phyloP scores from a whole-genome alignment of 768 basidiomycete genomes.

The Pulveroboletus sp. region DNA sequence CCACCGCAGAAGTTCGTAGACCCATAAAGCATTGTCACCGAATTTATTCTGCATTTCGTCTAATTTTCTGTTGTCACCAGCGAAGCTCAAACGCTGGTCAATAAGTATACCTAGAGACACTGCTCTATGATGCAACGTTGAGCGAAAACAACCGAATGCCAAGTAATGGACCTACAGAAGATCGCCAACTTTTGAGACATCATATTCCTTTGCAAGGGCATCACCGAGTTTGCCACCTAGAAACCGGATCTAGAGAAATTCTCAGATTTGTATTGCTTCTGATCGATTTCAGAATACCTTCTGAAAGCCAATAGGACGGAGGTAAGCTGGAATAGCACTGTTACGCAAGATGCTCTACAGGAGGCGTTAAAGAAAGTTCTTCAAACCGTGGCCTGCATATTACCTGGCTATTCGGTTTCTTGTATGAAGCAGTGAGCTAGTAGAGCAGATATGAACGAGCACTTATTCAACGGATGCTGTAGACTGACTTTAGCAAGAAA shows the following conservation, averaged over 20 bases:
- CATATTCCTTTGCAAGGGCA: conserved; percentile 82
- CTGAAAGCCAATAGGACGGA: conserved; percentile 82
- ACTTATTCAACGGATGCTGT: not conserved
- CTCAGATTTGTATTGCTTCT: conserved; percentile 1
- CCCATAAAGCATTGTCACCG: conserved; percentile 82
- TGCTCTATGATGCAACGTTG: conserved; percentile 33
- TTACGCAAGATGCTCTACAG: conserved; percentile 78
- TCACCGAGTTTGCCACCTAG: conserved; percentile 93
- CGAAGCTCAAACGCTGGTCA: not conserved
- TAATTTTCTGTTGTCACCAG: conserved; percentile 24
- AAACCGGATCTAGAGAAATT: conserved; percentile 68
- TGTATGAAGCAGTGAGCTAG: conserved; percentile 85
- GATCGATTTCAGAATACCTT: conserved; percentile 45
- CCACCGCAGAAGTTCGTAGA: conserved; percentile 85
- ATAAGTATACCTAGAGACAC: conserved; percentile 51
- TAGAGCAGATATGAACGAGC: conserved; percentile 2
- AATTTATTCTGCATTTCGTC: conserved; percentile 79
- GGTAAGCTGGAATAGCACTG: conserved; percentile 76
- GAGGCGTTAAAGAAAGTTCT: conserved; percentile 1
- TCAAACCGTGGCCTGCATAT: conserved; percentile 1
- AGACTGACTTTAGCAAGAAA: conserved; percentile 81
- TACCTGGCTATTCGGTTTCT: conserved; percentile 87
- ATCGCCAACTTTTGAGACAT: conserved; percentile 85
- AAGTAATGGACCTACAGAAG: conserved; percentile 57
- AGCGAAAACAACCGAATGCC: not conserved